These are phyloP conservation scores for Tubosaeta sp. DNA, from an alignment of 768 basidiomycete genomes.

Conservation along the genomic window DNA sequence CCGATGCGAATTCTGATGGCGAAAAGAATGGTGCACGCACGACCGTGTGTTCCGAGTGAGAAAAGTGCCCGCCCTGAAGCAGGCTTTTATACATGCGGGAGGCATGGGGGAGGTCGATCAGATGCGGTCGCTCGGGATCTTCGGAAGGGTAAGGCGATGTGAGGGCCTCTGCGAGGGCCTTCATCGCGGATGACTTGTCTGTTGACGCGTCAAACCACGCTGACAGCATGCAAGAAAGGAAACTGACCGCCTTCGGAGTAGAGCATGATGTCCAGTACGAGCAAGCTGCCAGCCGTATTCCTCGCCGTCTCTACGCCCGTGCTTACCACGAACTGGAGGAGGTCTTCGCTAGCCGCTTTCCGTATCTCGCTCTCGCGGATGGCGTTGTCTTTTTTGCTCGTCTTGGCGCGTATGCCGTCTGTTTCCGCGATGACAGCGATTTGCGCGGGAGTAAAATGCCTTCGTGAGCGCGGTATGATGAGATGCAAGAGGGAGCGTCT, in stretches of 20 bases:
- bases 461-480: slow-evolving; percentile 73
- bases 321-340: slow-evolving; percentile 67
- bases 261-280: slow-evolving; percentile 80
- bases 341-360: slow-evolving; percentile 64
- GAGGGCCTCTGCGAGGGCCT: slow-evolving; percentile 58
- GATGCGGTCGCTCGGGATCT: slow-evolving; percentile 50
- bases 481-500: slow-evolving; percentile 81
- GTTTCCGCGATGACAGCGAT: slow-evolving; percentile 70
- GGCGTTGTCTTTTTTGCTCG: slow-evolving; percentile 77
- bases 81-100: slow-evolving; percentile 85
- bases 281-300: slow-evolving; percentile 76
- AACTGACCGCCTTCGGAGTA: slow-evolving; percentile 76
- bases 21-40: slow-evolving; percentile 53
- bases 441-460: slow-evolving; percentile 85
- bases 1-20: slow-evolving; percentile 51
- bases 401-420: slow-evolving; percentile 59
- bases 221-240: slow-evolving; percentile 6
- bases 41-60: slow-evolving; percentile 53
- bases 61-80: slow-evolving; percentile 88
- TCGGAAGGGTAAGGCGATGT: slow-evolving; percentile 52
- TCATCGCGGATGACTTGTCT: slow-evolving; percentile 70
- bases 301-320: slow-evolving; percentile 58
- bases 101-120: slow-evolving; percentile 77
- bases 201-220: neutral
- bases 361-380: slow-evolving; percentile 68